Evolutionary conservation across 1,284 basidiomycete genomes (phyloP), one percentile per base, ranked within the genome.

Genomic region (Fomitopsis schrenkii): DNA sequence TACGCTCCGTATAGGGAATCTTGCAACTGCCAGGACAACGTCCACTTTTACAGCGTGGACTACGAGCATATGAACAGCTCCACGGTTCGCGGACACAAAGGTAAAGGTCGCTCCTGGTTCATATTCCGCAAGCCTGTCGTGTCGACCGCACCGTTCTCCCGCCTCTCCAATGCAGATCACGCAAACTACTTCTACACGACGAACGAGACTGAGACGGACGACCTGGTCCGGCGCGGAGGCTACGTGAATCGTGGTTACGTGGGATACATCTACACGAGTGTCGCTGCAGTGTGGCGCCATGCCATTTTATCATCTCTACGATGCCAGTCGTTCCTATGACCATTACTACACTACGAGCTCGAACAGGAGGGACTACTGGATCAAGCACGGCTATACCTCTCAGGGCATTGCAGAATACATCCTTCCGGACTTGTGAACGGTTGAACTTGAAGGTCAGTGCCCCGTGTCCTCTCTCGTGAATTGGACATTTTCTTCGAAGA

Each of bases 1-100:
- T 61, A 12, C 10, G 57, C 53, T 28, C 52, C 59, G 14, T 48
- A 57, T 30, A 52, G 56, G 28, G 19, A 55, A 8, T 26, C 28
- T 1, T 50, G 52, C 45, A 48, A 30, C 55, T 26, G 42, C 4
- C 2, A 17, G 9, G 33, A n/a, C 17, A 46, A 26, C 14, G 59
- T 57, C 28, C 59, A 60, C 26, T 60, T 57, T 55, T 60, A 60
- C 55, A 57, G 40, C 26, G 56, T 55, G 22, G 33, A 48, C 59
- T 35, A 44, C 35, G 19, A n/a, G 9, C 41, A 57, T n/a, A 40
- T 55, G 30, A 54, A 57, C 8, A 35, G 15, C 9, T 41, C 55
- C 3, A n/a, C 12, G n/a, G n/a, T 8, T 4, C 19, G 17, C 30
- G 38, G 36, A 4, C 57, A 57, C 30, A 56, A 35, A 17, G 4